phyloP scores from a whole-genome alignment of 345 rosid genomes.

The Sisymbrium altissimum region DNA sequence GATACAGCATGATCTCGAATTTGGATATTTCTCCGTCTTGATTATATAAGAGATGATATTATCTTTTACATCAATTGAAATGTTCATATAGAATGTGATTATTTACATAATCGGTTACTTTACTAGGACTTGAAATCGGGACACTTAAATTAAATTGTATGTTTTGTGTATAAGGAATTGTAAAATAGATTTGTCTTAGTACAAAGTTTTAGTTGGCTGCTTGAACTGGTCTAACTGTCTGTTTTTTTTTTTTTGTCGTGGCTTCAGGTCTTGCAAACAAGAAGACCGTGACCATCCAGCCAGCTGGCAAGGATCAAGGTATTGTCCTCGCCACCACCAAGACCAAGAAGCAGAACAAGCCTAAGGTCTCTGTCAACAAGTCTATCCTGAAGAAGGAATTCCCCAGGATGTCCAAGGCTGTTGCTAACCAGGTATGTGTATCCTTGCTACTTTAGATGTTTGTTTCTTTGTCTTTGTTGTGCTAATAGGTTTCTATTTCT shows the following conservation, averaged over 20 bases:
- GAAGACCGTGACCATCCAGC: conserved; percentile 75
- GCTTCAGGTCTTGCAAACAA: conserved; percentile 72
- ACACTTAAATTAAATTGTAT: neutral
- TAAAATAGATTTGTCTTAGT: neutral
- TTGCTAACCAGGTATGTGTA: conserved; percentile 49
- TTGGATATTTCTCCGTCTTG: neutral
- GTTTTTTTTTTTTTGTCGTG: neutral
- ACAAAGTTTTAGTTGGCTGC: neutral
- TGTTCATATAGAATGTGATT: neutral
- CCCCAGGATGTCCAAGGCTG: conserved; percentile 72
- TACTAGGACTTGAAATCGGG: neutral
- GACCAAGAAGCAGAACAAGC: conserved; percentile 85
- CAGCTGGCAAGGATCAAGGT: conserved; percentile 56
- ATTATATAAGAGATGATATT: neutral
- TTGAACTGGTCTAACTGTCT: neutral
- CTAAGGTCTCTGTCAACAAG: conserved; percentile 57
- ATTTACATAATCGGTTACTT: too few species aligned
- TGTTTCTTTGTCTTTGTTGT: neutral
- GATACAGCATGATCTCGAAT: neutral
- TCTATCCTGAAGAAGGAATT: conserved; percentile 70
- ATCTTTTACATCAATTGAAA: neutral
- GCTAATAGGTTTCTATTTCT: neutral
- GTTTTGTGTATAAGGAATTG: neutral
- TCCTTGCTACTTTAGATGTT: neutral
- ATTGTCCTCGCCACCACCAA: conserved; percentile 70